A percentile compares a stretch with the other conserved stretches of the same genome.
Evolutionary conservation across 371 early-diverging fungal species (phyloP).

Genomic region (Mycotypha africana): DNA sequence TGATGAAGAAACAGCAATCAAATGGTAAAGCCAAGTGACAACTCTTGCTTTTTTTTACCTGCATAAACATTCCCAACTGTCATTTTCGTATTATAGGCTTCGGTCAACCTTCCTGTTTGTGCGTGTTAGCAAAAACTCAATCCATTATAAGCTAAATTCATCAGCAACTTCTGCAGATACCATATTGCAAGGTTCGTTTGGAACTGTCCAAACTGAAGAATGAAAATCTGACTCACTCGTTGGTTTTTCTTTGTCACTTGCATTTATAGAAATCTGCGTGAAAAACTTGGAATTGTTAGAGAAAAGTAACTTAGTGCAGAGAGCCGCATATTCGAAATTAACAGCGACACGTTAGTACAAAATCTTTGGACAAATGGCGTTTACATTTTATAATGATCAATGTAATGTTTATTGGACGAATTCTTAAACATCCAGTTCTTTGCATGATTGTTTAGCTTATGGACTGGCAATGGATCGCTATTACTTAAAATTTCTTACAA

Average conservation of each 20-base stretch:
- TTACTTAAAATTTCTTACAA: slow-evolving; percentile 39
- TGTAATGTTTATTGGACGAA: no score
- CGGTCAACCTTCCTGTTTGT: slow-evolving; percentile 72
- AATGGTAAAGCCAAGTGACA: slow-evolving; percentile 45
- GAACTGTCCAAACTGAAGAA: no score
- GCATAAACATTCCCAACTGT: background rate
- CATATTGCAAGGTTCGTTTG: slow-evolving; percentile 47
- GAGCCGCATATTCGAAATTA: background rate
- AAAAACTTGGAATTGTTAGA: slow-evolving; percentile 40
- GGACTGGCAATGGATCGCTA: slow-evolving; percentile 51
- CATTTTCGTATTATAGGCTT: slow-evolving; percentile 47
- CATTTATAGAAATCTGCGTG: slow-evolving; percentile 42
- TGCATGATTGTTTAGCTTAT: slow-evolving; percentile 20
- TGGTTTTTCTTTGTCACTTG: no score
- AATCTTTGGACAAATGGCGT: slow-evolving; percentile 9
- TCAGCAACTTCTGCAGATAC: slow-evolving; percentile 19
- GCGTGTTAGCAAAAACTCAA: slow-evolving; percentile 57
- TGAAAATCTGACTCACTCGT: background rate
- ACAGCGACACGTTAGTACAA: no score
- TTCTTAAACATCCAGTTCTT: background rate
- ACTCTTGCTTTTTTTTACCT: background rate
- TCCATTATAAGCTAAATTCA: slow-evolving; percentile 46
- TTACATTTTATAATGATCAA: background rate
- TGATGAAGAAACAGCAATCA: slow-evolving; percentile 46
- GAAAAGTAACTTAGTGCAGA: slow-evolving; percentile 15